These are phyloP conservation scores for Penicillium brevicompactum DNA, from an alignment of 2,329 filamentous ascomycete genomes.

Conservation along the genomic window DNA sequence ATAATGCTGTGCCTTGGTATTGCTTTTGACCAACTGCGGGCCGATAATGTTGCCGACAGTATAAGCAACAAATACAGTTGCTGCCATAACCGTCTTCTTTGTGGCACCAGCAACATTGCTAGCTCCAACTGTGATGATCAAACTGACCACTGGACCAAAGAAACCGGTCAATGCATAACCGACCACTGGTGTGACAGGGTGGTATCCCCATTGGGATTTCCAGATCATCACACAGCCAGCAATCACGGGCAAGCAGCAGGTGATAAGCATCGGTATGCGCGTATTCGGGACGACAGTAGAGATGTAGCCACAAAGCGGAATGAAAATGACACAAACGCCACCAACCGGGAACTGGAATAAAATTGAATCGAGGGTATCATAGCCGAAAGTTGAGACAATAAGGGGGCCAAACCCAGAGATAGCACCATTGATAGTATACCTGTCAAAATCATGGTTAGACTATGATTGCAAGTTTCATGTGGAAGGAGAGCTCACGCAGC, in stretches of 20 bases:
- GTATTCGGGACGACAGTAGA: constrained; percentile 63
- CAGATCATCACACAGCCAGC: constrained; percentile 75
- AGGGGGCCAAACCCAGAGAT: constrained; percentile 71
- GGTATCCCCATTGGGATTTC: constrained; percentile 66
- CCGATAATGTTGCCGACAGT: constrained; percentile 77
- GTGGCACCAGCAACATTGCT: constrained; percentile 75
- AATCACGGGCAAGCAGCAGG: constrained; percentile 72
- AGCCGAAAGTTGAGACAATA: constrained; percentile 73
- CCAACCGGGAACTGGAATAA: constrained; percentile 76
- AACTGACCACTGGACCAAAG: constrained; percentile 70
- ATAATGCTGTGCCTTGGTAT: constrained; percentile 68
- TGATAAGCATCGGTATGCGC: constrained; percentile 64
- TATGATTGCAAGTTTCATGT: background rate
- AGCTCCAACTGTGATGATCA: constrained; percentile 61
- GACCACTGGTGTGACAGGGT: constrained; percentile 66
- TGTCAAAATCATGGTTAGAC: constrained; percentile 17
- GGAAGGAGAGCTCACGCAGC: constrained; percentile 50
- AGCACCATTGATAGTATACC: constrained; percentile 71
- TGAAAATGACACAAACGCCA: constrained; percentile 66
- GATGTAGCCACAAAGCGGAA: constrained; percentile 67
- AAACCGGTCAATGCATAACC: constrained; percentile 74
- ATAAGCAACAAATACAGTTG: constrained; percentile 73
- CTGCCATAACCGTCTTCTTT: constrained; percentile 76
- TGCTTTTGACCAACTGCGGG: constrained; percentile 69
- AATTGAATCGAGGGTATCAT: constrained; percentile 64